Evolutionary conservation across 2,329 filamentous ascomycete species (phyloP).

Genomic region (Hirsutella rhossiliensis): DNA sequence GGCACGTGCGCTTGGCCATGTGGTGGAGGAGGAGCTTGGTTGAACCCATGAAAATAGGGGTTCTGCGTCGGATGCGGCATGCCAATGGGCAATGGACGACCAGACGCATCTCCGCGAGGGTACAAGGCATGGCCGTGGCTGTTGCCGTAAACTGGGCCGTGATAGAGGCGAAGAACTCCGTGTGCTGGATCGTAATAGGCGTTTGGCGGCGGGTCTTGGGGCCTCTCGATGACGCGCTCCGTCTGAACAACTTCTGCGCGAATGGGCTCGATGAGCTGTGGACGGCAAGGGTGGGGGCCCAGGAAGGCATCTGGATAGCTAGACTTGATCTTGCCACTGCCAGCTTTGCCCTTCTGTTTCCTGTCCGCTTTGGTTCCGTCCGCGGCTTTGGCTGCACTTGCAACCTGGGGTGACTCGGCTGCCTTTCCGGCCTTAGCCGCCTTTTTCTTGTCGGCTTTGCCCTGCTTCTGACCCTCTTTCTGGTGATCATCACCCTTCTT

Average conservation of each 20-base stretch:
- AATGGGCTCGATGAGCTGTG: constrained; percentile 34
- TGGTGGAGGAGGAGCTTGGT: constrained; percentile 3
- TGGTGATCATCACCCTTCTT: background rate
- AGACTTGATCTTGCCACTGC: constrained; percentile 8
- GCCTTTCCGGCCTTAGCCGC: constrained; percentile 4
- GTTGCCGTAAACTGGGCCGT: constrained; percentile 43
- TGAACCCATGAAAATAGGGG: constrained; percentile 29
- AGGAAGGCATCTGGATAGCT: constrained; percentile 16
- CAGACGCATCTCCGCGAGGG: constrained; percentile 22
- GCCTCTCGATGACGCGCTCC: constrained; percentile 41
- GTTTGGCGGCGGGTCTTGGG: constrained; percentile 43
- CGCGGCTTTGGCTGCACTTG: constrained; percentile 3
- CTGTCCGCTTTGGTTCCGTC: background rate
- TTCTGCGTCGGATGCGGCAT: constrained; percentile 30
- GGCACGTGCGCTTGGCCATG: constrained; percentile 14
- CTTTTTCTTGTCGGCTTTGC: background rate
- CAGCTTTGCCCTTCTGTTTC: constrained; percentile 1
- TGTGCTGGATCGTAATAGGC: constrained; percentile 43
- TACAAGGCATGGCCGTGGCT: constrained; percentile 31
- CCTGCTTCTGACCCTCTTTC: background rate
- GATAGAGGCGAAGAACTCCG: constrained; percentile 43
- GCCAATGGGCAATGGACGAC: constrained; percentile 25
- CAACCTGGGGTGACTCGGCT: no score
- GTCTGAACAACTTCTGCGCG: constrained; percentile 38
- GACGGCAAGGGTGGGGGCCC: constrained; percentile 19